A percentile compares a stretch with the other conserved stretches of the same genome.
These are phyloP conservation scores for Mucor velutinosus DNA, from an alignment of 371 early-diverging fungal genomes.

Conservation along the genomic window DNA sequence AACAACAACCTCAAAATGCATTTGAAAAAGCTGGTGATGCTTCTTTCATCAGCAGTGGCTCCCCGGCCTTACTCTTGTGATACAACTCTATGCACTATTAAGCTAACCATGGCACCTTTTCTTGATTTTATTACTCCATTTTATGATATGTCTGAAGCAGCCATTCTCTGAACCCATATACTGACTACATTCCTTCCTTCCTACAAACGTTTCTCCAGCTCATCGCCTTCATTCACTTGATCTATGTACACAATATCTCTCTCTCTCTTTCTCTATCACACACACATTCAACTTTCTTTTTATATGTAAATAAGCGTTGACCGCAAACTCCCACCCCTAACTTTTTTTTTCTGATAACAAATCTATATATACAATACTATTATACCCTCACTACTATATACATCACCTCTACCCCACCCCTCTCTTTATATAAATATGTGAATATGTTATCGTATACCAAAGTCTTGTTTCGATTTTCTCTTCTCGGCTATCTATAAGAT, in stretches of 20 bases:
- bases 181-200: neutral
- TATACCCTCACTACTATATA: neutral
- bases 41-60: neutral
- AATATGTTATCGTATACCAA: constrained; percentile 6
- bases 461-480: no score
- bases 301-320: constrained; percentile 22
- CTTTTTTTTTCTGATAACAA: neutral
- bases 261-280: constrained; percentile 5
- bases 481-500: no score
- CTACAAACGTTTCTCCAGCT: neutral
- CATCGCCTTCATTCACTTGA: neutral
- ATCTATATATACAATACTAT: neutral
- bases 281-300: neutral
- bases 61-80: neutral
- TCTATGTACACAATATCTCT: neutral
- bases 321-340: neutral
- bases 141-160: neutral
- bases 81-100: constrained; percentile 1
- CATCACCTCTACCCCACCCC: neutral
- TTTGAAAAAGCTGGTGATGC: constrained; percentile 7
- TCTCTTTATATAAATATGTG: neutral
- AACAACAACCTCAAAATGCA: neutral
- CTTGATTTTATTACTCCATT: neutral
- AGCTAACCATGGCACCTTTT: constrained; percentile 2
- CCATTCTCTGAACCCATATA: neutral